A percentile compares a stretch with the other conserved stretches of the same genome.
Evolutionary conservation across 2,329 filamentous ascomycete genomes (phyloP).

Genomic region (Setomelanomma holmii): DNA sequence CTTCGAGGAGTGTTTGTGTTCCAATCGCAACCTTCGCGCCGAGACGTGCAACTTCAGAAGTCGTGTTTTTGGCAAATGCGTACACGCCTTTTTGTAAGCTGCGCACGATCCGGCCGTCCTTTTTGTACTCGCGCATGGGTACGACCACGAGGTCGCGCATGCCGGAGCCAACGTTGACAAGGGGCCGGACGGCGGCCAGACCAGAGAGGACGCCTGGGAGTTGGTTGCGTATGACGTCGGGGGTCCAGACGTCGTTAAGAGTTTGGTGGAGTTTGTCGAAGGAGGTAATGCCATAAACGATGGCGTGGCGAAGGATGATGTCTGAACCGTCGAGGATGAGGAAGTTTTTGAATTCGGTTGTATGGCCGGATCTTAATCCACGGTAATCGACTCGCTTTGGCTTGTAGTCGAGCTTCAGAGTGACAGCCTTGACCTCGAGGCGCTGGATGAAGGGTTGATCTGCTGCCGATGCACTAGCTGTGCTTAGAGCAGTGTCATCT

Average conservation of each 20-base stretch:
- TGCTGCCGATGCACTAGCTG: conserved; percentile 55
- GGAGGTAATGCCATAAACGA: conserved; percentile 89
- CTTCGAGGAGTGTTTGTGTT: conserved; percentile 90
- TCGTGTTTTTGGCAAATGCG: conserved; percentile 91
- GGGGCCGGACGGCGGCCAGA: conserved; percentile 83
- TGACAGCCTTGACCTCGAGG: conserved; percentile 83
- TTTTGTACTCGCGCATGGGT: conserved; percentile 89
- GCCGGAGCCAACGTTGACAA: conserved; percentile 90
- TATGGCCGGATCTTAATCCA: conserved; percentile 88
- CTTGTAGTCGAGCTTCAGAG: conserved; percentile 92
- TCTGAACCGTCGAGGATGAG: conserved; percentile 88
- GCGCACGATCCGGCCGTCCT: conserved; percentile 89
- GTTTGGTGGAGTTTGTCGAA: conserved; percentile 90
- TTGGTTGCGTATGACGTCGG: conserved; percentile 88
- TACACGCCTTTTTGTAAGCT: conserved; percentile 90
- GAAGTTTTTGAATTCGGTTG: conserved; percentile 99
- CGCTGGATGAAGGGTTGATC: conserved; percentile 89
- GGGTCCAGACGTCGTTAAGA: conserved; percentile 96
- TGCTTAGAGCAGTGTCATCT: conserved; percentile 68
- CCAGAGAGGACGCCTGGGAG: conserved; percentile 88
- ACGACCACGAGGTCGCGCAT: conserved; percentile 87
- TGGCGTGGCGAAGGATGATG: conserved; percentile 84
- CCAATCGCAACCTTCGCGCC: conserved; percentile 94
- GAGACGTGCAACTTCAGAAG: conserved; percentile 90
- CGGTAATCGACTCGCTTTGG: conserved; percentile 97